Conservation (phyloP, 2,329 filamentous ascomycete genomes). For the Aspergillus nomiae region DNA sequence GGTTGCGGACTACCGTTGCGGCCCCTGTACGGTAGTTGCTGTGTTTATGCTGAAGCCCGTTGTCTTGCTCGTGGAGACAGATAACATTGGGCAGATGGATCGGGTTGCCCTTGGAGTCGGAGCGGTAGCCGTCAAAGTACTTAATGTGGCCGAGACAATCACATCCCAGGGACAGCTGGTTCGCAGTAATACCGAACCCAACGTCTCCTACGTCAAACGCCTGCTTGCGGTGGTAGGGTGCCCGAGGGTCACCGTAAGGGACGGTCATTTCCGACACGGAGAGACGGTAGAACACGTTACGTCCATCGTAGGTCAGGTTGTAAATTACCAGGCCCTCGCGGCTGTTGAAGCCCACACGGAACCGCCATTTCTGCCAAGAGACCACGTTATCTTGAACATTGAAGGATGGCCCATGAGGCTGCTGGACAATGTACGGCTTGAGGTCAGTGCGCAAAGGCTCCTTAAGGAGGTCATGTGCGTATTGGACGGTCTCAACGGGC, state of each 20-base stretch:
- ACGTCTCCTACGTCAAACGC: conserved; percentile 72
- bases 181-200: conserved; percentile 67
- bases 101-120: conserved; percentile 61
- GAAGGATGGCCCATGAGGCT: conserved; percentile 67
- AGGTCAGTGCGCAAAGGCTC: conserved; percentile 62
- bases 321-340: conserved; percentile 69
- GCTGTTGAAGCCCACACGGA: conserved; percentile 63
- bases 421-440: conserved; percentile 65
- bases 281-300: conserved; percentile 67
- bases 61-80: conserved; percentile 71
- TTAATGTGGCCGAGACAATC: conserved; percentile 72
- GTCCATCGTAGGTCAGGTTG: conserved; percentile 63
- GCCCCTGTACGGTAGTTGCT: conserved; percentile 69
- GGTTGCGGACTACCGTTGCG: conserved; percentile 63
- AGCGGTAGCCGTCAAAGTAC: conserved; percentile 63
- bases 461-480: conserved; percentile 65
- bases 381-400: conserved; percentile 58
- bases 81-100: conserved; percentile 66
- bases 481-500: conserved; percentile 53
- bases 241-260: conserved; percentile 60
- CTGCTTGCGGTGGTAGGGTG: conserved; percentile 69
- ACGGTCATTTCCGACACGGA: conserved; percentile 68
- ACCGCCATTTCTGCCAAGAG: conserved; percentile 68
- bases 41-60: conserved; percentile 70
- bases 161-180: conserved; percentile 69